Percentiles rank a stretch among this genome's conserved stretches.
These are phyloP conservation scores for Candida broadrunensis DNA, from an alignment of 805 yeast genomes.

Conservation along the genomic window DNA sequence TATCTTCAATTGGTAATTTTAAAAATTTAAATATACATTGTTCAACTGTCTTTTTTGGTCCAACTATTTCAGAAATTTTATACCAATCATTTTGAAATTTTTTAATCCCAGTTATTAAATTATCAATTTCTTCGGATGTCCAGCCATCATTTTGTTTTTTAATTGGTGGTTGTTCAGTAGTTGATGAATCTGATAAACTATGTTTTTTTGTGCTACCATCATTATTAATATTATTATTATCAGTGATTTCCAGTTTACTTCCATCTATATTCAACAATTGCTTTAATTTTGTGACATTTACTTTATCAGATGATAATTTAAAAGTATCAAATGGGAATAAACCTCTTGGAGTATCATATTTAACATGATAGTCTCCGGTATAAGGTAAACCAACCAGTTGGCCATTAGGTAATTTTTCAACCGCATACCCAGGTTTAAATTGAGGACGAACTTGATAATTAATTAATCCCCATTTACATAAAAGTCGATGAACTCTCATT, in stretches of 20 bases:
- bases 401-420: slow-evolving; percentile 48
- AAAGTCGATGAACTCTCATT: slow-evolving; percentile 77
- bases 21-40: slow-evolving; percentile 80
- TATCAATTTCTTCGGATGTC: slow-evolving; percentile 62
- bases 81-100: slow-evolving; percentile 76
- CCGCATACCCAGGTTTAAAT: slow-evolving; percentile 58
- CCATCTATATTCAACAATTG: slow-evolving; percentile 15
- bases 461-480: slow-evolving; percentile 89
- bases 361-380: slow-evolving; percentile 73
- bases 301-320: slow-evolving; percentile 57
- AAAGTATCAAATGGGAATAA: slow-evolving; percentile 86
- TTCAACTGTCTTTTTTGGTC: slow-evolving; percentile 61
- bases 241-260: neutral
- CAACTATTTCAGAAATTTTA: slow-evolving; percentile 62
- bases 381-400: slow-evolving; percentile 56
- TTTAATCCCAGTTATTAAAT: slow-evolving; percentile 60
- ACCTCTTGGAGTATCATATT: slow-evolving; percentile 88
- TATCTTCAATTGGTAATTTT: slow-evolving; percentile 78
- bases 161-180: slow-evolving; percentile 11
- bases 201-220: slow-evolving; percentile 2
- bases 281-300: slow-evolving; percentile 36
- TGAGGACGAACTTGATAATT: slow-evolving; percentile 89
- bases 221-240: slow-evolving; percentile 2
- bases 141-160: slow-evolving; percentile 48
- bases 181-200: neutral